Evolutionary conservation across 2,329 filamentous ascomycete species (phyloP), one percentile per base, ranked within the genome.

Genomic region (Verticillium isaacii): DNA sequence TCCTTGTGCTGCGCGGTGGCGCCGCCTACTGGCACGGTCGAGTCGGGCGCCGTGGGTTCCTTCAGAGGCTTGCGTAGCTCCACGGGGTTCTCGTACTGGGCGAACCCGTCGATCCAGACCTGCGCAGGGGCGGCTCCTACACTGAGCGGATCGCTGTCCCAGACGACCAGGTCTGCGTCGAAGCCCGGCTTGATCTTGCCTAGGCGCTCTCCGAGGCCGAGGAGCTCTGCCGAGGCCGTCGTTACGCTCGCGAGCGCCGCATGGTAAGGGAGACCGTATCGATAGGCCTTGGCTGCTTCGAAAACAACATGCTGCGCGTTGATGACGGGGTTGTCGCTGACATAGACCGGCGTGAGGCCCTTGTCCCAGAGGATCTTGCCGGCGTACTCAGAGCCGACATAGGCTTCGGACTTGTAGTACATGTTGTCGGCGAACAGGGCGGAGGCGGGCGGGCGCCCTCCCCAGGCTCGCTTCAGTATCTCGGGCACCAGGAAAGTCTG

Each of bases 391-490:
- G 86, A 89, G 0, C 82, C 88, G 5, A 84, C 77, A 66, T 88
- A 89, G 0, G 87, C 77, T 73, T 91, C 89, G 1, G 83, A 79
- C 73, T 91, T 90, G 80, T 90, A 91, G 71, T 84, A 89, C 85
- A 89, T 89, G 70, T 87, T 89, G 68, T 90, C 87, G 11, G 88
- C 87, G 67, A 91, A 91, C 3, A 89, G 75, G n/a, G 84, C 88
- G 17, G 79, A 82, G 3, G 80, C 83, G n/a, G 82, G 84, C 17
- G 82, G 72, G 0, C 78, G 77, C 14, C 78, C 80, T 15, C 84
- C 84, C 74, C 79, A 86, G 0, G 81, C 81, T 57, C 83, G 78
- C 68, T 85, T 85, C 3, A 87, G 75, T 32, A 86, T 82, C 78
- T 91, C 88, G 0, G 88, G 88, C 0, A 90, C 82, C 1, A 90